Base-by-base conservation (phyloP, 2,329 filamentous ascomycete genomes). In the Sclerotinia subarctica region DNA sequence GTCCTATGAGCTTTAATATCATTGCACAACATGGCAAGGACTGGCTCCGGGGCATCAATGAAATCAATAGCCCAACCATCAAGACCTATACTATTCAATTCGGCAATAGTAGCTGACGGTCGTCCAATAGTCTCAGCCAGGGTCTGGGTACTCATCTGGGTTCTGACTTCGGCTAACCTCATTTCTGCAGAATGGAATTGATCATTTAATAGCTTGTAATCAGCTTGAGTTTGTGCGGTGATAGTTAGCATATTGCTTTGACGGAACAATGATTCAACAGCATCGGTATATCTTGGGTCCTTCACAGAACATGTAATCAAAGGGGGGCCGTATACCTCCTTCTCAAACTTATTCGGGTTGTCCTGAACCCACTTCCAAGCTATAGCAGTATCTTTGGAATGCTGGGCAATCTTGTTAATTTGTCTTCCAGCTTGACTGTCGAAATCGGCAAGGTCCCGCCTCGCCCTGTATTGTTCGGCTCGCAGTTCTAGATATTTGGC, bases 1-100 rank as follows among this genome's bases (percentile, higher is more conserved):
- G 89, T 89, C 35, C 82, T 81, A 73, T 96, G 88, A 8, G 97
- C 78, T 65, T 81, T 84, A 68, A 85, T 86, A 72, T 91, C 89
- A 17, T 88, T 85, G 78, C 93, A 97, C 29, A 99, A 85, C 90
- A 96, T 95, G 8, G 92, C 90, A 46, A 98, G 81, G 1, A 99
- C 92, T 1, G 91, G 85, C 1, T 90, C 88, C 0, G 96, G 96
- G 0, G 94, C 95, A 46, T 89, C 84, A 7, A 99, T 77, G 69
- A 86, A 92, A 75, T 98, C 91, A 35, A 91, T 83, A 0, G 93
- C 88, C 80, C 91, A 97, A 2, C 90, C 88, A 71, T 96, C 90
- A 62, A 99, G 86, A 0, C 93, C 93, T 78, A 87, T 68, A 52
- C 74, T 69, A 64, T 75, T 75, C 67, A 93, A 78, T 64, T 92